Percentiles rank a stretch among this genome's conserved stretches.
These are phyloP conservation scores for Calonectria pseudoturangicola DNA, from an alignment of 2,329 filamentous ascomycete species.

Conservation along the genomic window DNA sequence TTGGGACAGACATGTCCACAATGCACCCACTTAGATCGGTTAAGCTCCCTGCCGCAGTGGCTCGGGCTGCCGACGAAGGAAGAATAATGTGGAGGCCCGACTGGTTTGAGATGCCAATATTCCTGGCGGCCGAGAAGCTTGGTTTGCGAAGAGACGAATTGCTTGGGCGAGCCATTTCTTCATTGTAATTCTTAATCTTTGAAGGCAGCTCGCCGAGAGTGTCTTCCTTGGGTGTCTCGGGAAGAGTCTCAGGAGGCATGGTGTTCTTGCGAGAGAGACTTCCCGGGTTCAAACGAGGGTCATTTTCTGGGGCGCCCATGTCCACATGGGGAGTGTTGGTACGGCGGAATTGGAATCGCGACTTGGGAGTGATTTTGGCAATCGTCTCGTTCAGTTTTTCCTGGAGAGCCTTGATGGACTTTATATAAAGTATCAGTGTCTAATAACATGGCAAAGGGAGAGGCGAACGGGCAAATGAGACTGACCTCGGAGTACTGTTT, in stretches of 20 bases:
- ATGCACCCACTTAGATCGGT: slow-evolving; percentile 82
- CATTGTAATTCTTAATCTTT: slow-evolving; percentile 73
- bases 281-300: slow-evolving; percentile 64
- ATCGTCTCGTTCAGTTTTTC: slow-evolving; percentile 85
- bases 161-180: slow-evolving; percentile 68
- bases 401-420: slow-evolving; percentile 87
- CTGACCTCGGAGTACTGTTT: slow-evolving; percentile 86
- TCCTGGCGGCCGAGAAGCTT: slow-evolving; percentile 77
- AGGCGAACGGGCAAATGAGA: neutral
- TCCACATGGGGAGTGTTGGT: slow-evolving; percentile 60
- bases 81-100: slow-evolving; percentile 84
- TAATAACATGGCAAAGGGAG: neutral
- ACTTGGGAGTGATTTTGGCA: slow-evolving; percentile 81
- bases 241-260: slow-evolving; percentile 31
- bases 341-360: slow-evolving; percentile 87
- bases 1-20: slow-evolving; percentile 85
- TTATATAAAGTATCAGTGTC: slow-evolving; percentile 28
- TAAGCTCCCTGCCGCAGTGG: slow-evolving; percentile 83
- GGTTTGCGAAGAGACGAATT: slow-evolving; percentile 72
- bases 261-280: slow-evolving; percentile 57
- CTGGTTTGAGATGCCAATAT: slow-evolving; percentile 81
- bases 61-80: slow-evolving; percentile 80
- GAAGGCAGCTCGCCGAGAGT: slow-evolving; percentile 61
- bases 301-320: slow-evolving; percentile 65
- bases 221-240: slow-evolving; percentile 56